Percentiles rank a stretch among this genome's conserved stretches.
Conservation (phyloP, 345 rosid species). For the Eucalyptus tenuipes region DNA sequence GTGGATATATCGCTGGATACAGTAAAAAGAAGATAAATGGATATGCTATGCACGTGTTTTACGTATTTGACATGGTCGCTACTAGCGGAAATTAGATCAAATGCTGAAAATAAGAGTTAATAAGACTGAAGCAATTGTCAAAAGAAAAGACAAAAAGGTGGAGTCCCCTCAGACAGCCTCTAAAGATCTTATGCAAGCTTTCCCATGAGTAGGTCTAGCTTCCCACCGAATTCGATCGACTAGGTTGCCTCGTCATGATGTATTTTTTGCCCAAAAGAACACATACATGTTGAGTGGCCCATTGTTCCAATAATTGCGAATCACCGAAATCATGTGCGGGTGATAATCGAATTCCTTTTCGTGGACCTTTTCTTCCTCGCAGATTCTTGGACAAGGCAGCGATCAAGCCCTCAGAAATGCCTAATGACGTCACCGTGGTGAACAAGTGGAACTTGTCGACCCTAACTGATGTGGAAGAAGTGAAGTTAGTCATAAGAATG, state of each 20-base stretch:
- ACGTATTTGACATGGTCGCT: background rate
- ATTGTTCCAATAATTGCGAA: background rate
- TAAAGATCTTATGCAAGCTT: background rate
- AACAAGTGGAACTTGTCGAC: slow-evolving; percentile 81
- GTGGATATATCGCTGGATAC: background rate
- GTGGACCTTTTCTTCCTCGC: background rate
- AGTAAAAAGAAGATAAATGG: background rate
- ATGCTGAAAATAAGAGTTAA: background rate
- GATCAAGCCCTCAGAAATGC: slow-evolving; percentile 25
- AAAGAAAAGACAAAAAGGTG: background rate
- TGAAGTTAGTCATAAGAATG: slow-evolving; percentile 78
- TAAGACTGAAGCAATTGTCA: background rate
- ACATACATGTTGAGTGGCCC: background rate
- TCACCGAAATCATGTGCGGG: background rate
- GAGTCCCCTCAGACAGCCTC: background rate
- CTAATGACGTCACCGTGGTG: background rate
- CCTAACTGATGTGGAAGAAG: slow-evolving; percentile 89
- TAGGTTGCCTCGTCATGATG: background rate
- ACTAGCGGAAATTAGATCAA: background rate
- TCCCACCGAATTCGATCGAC: background rate
- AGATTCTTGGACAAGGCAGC: slow-evolving; percentile 91
- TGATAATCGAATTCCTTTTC: background rate
- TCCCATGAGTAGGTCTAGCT: background rate
- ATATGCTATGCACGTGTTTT: background rate
- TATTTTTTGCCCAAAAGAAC: background rate